Percentiles rank a stretch among this genome's conserved stretches.
Evolutionary conservation across 768 basidiomycete genomes (phyloP).

Genomic region (Auriscalpium vulgare): DNA sequence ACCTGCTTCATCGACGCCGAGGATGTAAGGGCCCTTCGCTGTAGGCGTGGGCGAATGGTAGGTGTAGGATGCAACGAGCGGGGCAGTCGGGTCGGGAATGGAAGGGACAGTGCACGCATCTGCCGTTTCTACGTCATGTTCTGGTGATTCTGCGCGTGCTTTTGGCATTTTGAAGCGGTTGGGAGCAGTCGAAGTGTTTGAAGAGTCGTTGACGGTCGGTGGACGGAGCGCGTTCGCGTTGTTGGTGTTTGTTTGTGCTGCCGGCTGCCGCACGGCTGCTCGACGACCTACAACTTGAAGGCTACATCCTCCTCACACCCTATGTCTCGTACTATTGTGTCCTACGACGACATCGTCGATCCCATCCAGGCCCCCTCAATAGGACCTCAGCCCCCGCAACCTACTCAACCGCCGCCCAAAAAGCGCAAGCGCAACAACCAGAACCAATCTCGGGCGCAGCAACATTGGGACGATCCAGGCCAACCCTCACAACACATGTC

Average conservation of each 20-base stretch:
- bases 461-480: constrained; percentile 39
- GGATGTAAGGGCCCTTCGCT: constrained; percentile 73
- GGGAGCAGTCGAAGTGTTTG: neutral
- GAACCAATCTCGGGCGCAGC: constrained; percentile 1
- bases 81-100: constrained; percentile 45
- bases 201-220: no score
- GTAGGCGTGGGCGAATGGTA: constrained; percentile 70
- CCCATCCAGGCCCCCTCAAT: constrained; percentile 1
- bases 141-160: constrained; percentile 1
- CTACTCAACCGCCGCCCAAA: constrained; percentile 9
- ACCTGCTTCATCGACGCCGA: constrained; percentile 99
- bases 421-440: constrained; percentile 9
- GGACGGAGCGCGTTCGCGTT: no score
- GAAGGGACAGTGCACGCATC: constrained; percentile 38
- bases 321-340: neutral
- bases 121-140: neutral
- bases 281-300: no score
- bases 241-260: no score
- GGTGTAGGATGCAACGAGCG: constrained; percentile 65
- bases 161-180: neutral
- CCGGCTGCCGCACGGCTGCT: no score
- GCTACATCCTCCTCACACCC: no score
- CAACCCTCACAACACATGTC: constrained; percentile 18
- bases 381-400: constrained; percentile 4
- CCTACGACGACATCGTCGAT: neutral